Percentiles rank a stretch among this genome's conserved stretches.
Evolutionary conservation across 345 rosid genomes (phyloP).

Genomic region (Iberis pinnata): DNA sequence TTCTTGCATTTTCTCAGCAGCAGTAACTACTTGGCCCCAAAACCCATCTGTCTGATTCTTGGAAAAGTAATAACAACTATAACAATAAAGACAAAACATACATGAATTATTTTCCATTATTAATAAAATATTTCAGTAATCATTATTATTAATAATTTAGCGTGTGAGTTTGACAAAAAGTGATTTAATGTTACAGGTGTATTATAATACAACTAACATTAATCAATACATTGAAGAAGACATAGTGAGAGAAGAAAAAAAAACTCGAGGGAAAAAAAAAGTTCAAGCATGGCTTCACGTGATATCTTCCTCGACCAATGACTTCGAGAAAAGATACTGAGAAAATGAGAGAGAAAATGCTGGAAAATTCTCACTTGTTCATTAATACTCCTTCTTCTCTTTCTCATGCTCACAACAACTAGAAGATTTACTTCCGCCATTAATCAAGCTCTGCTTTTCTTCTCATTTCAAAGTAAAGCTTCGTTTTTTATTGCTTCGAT

Average conservation of each 20-base stretch:
- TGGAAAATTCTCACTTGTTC: constrained; percentile 8
- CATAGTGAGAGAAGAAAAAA: constrained; percentile 20
- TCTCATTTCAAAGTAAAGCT: not conserved
- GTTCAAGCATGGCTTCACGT: constrained; percentile 48
- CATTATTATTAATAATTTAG: constrained; percentile 17
- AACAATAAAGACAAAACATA: constrained; percentile 10
- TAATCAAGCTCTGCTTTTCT: not conserved
- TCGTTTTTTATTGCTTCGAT: not conserved
- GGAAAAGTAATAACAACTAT: constrained; percentile 9
- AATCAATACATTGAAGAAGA: constrained; percentile 22
- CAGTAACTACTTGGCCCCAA: constrained; percentile 31
- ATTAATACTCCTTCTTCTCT: constrained; percentile 14
- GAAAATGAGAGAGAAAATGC: constrained; percentile 23
- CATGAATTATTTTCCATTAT: constrained; percentile 12
- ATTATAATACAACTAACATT: constrained; percentile 1
- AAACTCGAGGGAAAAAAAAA: too few relatives aligned
- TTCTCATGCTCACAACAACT: constrained; percentile 13
- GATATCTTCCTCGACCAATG: constrained; percentile 34
- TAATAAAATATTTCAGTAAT: too few relatives aligned
- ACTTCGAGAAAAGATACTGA: constrained; percentile 40
- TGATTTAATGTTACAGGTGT: too few relatives aligned
- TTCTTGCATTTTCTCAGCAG: constrained; percentile 11
- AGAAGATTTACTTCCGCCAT: too few relatives aligned
- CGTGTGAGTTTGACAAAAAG: not conserved
- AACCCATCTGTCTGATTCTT: constrained; percentile 21